phyloP scores from a whole-genome alignment of 176 grass and related monocot species.

The Oryza coarctata region DNA sequence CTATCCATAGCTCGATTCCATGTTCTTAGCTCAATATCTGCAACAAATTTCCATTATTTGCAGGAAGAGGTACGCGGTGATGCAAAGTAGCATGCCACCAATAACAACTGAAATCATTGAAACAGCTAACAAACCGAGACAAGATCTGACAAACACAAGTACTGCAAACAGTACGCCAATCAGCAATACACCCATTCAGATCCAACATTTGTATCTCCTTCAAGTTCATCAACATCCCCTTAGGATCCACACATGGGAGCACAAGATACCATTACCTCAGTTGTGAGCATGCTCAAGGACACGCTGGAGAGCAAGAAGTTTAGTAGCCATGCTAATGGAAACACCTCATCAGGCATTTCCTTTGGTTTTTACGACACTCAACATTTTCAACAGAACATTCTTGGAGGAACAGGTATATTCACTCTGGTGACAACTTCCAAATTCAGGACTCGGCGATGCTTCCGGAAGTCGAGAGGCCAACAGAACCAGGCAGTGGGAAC shows the following conservation, averaged over 20 bases:
- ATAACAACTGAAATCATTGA: constrained; percentile 43
- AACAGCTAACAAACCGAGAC: constrained; percentile 29
- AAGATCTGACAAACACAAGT: constrained; percentile 43
- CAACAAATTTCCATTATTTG: constrained; percentile 20
- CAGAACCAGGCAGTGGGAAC: constrained; percentile 27
- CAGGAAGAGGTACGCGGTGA: constrained; percentile 68
- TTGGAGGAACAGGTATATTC: constrained; percentile 36
- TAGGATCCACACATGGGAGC: constrained; percentile 47
- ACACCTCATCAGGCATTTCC: constrained; percentile 28
- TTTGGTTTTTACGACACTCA: constrained; percentile 51
- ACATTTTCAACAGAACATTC: constrained; percentile 46
- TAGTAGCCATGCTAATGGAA: constrained; percentile 23
- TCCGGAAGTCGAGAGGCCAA: constrained; percentile 27
- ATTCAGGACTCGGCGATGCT: constrained; percentile 41
- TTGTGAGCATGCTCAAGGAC: constrained; percentile 77
- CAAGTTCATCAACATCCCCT: constrained; percentile 65
- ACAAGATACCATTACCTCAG: constrained; percentile 57
- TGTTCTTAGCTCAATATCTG: constrained; percentile 16
- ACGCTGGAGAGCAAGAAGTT: constrained; percentile 66
- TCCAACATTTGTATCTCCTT: constrained; percentile 60
- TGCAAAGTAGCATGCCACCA: constrained; percentile 50
- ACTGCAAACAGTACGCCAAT: constrained; percentile 26
- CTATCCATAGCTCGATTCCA: not conserved
- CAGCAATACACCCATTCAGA: constrained; percentile 39
- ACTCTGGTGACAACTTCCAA: constrained; percentile 32